A percentile compares a stretch with the other conserved stretches of the same genome.
These are phyloP conservation scores for Discostella stelligeroides DNA, from an alignment of 108 stramenopile species.

Conservation along the genomic window DNA sequence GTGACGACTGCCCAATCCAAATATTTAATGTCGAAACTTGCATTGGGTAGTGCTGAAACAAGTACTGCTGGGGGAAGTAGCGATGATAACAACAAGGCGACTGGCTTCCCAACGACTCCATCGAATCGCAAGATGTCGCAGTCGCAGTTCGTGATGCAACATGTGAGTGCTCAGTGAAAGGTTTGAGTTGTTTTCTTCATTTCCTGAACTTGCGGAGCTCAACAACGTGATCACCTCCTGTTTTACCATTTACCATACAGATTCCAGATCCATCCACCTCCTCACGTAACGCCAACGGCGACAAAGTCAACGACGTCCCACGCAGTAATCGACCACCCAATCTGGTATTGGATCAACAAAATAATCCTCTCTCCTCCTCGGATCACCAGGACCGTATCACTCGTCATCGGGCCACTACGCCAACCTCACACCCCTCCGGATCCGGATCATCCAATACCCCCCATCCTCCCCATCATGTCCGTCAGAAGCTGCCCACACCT, in stretches of 20 bases:
- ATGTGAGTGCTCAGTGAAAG: too few species aligned
- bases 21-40: conserved; percentile 21
- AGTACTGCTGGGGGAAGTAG: conserved; percentile 13
- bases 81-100: conserved; percentile 12
- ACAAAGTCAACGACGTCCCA: conserved; percentile 14
- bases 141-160: conserved; percentile 70
- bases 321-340: conserved; percentile 24
- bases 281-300: not conserved
- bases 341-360: conserved; percentile 11
- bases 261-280: conserved; percentile 31
- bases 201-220: conserved; percentile 8
- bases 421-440: conserved; percentile 8
- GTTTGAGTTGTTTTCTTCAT: too few species aligned
- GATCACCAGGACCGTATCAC: conserved; percentile 39
- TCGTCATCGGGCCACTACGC: conserved; percentile 49
- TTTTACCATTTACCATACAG: conserved; percentile 2
- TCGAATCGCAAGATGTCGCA: conserved; percentile 20
- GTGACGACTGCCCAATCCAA: not conserved
- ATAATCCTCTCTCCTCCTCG: conserved; percentile 7
- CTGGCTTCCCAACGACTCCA: conserved; percentile 2
- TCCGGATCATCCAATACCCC: not conserved
- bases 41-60: conserved; percentile 3
- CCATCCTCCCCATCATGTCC: conserved; percentile 7
- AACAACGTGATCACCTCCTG: conserved; percentile 22
- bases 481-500: conserved; percentile 71